Base-by-base conservation (phyloP, 2,329 filamentous ascomycete species). In the Beauveria caledonica region DNA sequence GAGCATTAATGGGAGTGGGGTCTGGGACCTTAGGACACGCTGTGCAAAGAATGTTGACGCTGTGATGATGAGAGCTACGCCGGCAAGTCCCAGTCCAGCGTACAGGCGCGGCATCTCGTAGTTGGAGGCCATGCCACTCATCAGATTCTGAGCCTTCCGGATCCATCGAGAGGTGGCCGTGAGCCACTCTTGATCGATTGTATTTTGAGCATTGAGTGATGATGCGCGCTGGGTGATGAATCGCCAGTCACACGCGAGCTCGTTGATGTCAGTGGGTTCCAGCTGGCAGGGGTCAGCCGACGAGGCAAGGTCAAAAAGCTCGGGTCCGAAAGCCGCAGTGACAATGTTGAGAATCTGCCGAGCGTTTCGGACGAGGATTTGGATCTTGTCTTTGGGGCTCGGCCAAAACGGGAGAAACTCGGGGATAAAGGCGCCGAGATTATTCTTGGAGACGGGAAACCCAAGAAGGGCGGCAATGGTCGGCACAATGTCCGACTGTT, bases 401-500 rank as follows among this genome's bases (percentile, higher is more conserved):
- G 67, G 58, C 92, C 92, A 97, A 64, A 97, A 84, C 0, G 81
- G 78, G 17, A 96, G 76, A 65, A 99, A 87, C 6, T 91, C 85
- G 0, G 84, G 79, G 53, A 97, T 91, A 63, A 97, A 87, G 1
- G 92, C 86, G 1, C 94, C 94, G 0, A 99, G 77, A 64, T 92
- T 97, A 69, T 99, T 99, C 71, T 86, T 85, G 0, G 94, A 90
- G 1, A 95, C 80, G 0, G 94, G 93, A 64, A 99, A 88, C 0
- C 92, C 92, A 49, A 99, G 80, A 33, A 99, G 77, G 1, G 87
- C 91, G 11, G 90, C 92, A 23, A 99, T 77, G 0, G 93, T 97
- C 1, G 94, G 92, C 0, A 90, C 91, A 62, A 99, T 82, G 72
- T 99, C 95, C 1, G 92, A 96, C 75, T 99, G 94, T 70, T 97